Conservation (phyloP, 129 eudicot genomes). For the Flaveria trinervia region DNA sequence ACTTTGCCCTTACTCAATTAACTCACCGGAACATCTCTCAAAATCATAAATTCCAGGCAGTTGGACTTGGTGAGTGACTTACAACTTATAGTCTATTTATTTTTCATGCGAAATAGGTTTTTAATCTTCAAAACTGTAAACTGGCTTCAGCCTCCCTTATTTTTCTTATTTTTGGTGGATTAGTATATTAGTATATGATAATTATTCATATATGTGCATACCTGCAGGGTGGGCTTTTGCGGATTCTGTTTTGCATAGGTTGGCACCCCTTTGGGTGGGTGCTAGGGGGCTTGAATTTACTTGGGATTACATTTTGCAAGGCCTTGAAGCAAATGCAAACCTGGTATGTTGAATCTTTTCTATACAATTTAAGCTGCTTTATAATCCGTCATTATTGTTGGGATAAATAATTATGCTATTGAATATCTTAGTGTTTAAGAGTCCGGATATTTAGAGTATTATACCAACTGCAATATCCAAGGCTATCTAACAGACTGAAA, state of each 20-base stretch:
- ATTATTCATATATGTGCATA: conserved; percentile 7
- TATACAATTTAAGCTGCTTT: not conserved
- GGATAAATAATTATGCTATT: not conserved
- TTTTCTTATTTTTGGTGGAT: not conserved
- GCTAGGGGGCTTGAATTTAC: conserved; percentile 98
- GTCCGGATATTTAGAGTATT: not conserved
- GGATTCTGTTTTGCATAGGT: conserved; percentile 88
- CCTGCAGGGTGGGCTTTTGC: conserved; percentile 99
- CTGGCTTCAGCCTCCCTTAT: not conserved
- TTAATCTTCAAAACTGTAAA: not conserved
- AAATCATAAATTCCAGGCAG: conserved; percentile 97
- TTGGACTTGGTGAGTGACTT: conserved; percentile 82
- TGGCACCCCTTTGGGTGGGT: conserved; percentile 99
- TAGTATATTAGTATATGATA: not conserved
- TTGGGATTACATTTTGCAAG: conserved; percentile 94
- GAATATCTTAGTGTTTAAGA: not conserved
- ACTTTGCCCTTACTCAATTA: conserved; percentile 93
- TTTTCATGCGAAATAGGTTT: not conserved
- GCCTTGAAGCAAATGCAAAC: conserved; percentile 98
- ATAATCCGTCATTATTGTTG: not conserved
- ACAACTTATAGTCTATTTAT: conserved; percentile 18
- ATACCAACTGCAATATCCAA: conserved; percentile 5
- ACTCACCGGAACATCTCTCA: conserved; percentile 97
- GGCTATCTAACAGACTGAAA: not conserved
- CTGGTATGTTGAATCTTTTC: conserved; percentile 49